These are phyloP conservation scores for Didymella arachidicola DNA, from an alignment of 2,329 filamentous ascomycete species.

Conservation along the genomic window DNA sequence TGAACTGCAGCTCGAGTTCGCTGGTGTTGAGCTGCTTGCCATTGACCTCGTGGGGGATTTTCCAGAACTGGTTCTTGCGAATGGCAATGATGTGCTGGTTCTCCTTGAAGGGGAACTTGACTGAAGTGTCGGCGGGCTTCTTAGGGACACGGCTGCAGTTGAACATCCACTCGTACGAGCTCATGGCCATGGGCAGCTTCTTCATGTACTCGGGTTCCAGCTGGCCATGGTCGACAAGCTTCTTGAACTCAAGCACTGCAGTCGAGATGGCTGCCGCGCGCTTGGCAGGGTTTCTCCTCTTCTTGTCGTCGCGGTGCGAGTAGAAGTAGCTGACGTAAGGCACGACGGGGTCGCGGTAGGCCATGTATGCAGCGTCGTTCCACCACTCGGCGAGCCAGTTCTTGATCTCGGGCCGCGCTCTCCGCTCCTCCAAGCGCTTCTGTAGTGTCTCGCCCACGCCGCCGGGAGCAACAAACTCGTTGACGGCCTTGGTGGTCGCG, in stretches of 20 bases:
- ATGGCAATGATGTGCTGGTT: slow-evolving; percentile 90
- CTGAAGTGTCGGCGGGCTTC: slow-evolving; percentile 79
- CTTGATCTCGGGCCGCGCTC: slow-evolving; percentile 79
- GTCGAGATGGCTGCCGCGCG: slow-evolving; percentile 90
- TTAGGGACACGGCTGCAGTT: slow-evolving; percentile 87
- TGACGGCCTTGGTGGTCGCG: slow-evolving; percentile 79
- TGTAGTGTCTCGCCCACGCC: slow-evolving; percentile 84
- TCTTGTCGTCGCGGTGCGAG: slow-evolving; percentile 92
- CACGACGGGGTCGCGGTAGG: slow-evolving; percentile 92
- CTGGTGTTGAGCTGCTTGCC: slow-evolving; percentile 86
- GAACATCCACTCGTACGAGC: slow-evolving; percentile 99
- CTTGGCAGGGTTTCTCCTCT: slow-evolving; percentile 86
- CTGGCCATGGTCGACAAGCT: slow-evolving; percentile 79
- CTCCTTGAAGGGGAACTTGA: slow-evolving; percentile 77
- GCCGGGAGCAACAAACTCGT: slow-evolving; percentile 88
- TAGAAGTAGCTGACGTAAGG: slow-evolving; percentile 99
- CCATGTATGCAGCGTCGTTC: slow-evolving; percentile 93
- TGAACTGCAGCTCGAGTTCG: slow-evolving; percentile 91
- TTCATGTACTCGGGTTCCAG: slow-evolving; percentile 99
- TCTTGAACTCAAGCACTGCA: slow-evolving; percentile 90
- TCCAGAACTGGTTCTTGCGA: slow-evolving; percentile 98
- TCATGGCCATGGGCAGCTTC: slow-evolving; percentile 96
- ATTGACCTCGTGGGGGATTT: slow-evolving; percentile 80
- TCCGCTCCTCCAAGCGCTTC: slow-evolving; percentile 80
- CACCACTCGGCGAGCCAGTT: slow-evolving; percentile 99